Evolutionary conservation across 805 yeast species (phyloP), one percentile per base, ranked within the genome.

Genomic region (Saccharomycopsis sp.): DNA sequence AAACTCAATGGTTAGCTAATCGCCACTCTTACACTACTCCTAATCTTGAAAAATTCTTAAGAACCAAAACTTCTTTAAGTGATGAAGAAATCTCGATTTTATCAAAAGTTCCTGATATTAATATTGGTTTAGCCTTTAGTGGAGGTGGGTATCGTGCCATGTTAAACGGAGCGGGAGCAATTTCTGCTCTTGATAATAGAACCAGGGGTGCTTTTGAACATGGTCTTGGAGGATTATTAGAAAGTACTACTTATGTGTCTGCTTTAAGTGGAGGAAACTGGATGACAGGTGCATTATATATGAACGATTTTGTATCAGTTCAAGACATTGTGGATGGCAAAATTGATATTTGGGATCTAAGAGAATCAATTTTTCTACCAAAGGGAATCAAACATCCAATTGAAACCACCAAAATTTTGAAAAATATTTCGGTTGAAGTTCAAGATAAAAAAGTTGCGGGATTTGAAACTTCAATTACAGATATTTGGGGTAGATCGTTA

Each of bases 191-290:
- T 34, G 83, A 76, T 48, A 46, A 45, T 13, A 55, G 79, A 39
- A 66, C 71, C 5, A 51, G 61, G 0, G 54, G 58, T 4, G 39
- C 67, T 2, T 50, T 54, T 5, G 44, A 51, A 8, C 31, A 39
- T 4, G 60, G 64, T 13, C 47, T 74, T n/a, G 72, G 72, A 12
- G 79, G 80, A 0, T 41, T 75, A 12, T 51, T 74, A 12, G 80
- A 76, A 51, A 55, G 70, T 3, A 42, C 72, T 0, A 56, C 69
- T 9, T 76, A 76, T 50, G 57, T 76, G 14, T 69, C 70, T 1
- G 83, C 82, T 2, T 65, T 74, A 2, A 72, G 79, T 3, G 83
- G 83, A 1, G 83, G 82, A 0, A 64, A 74, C 31, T 76, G 83
- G 83, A 55, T 76, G 10, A 73, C 75, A 3, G 70, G 76, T n/a